Conservation (phyloP, 805 yeast species). For the Yarrowia phangngaensis region DNA sequence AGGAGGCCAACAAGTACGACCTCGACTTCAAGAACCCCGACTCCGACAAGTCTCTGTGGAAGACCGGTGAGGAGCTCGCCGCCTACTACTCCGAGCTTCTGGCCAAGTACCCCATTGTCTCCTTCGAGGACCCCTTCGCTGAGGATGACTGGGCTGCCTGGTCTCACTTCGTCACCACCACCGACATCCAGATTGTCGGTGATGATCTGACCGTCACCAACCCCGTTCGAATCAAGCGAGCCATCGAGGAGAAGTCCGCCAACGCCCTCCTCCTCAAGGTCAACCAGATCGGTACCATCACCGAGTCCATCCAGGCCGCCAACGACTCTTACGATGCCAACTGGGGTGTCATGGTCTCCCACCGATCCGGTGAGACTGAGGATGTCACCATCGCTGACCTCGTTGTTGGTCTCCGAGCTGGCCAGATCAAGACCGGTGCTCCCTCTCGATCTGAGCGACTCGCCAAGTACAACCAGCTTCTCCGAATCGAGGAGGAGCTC, state of each 20-base stretch:
- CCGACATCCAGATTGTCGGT: constrained; percentile 84
- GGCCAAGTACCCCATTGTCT: constrained; percentile 93
- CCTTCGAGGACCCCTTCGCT: constrained; percentile 98
- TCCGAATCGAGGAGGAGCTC: constrained; percentile 97
- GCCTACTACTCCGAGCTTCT: constrained; percentile 74
- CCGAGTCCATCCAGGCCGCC: constrained; percentile 97
- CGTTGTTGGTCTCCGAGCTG: constrained; percentile 95
- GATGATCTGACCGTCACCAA: constrained; percentile 99
- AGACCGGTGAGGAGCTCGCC: constrained; percentile 83
- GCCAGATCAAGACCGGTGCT: constrained; percentile 99
- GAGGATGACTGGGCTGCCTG: constrained; percentile 99
- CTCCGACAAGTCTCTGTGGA: constrained; percentile 86
- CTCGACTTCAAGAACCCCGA: constrained; percentile 97
- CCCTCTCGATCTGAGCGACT: constrained; percentile 99
- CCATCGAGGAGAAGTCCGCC: constrained; percentile 95
- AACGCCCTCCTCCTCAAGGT: constrained; percentile 94
- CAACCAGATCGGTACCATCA: constrained; percentile 95
- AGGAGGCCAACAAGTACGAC: constrained; percentile 79
- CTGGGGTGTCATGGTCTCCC: constrained; percentile 99
- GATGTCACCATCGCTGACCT: constrained; percentile 98
- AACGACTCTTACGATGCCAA: constrained; percentile 89
- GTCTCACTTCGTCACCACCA: constrained; percentile 70
- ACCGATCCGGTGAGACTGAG: constrained; percentile 99
- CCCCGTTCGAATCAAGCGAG: constrained; percentile 90
- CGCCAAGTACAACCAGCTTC: constrained; percentile 97